Conservation (phyloP, 2,329 filamentous ascomycete genomes). For the Zymoseptoria tritici region DNA sequence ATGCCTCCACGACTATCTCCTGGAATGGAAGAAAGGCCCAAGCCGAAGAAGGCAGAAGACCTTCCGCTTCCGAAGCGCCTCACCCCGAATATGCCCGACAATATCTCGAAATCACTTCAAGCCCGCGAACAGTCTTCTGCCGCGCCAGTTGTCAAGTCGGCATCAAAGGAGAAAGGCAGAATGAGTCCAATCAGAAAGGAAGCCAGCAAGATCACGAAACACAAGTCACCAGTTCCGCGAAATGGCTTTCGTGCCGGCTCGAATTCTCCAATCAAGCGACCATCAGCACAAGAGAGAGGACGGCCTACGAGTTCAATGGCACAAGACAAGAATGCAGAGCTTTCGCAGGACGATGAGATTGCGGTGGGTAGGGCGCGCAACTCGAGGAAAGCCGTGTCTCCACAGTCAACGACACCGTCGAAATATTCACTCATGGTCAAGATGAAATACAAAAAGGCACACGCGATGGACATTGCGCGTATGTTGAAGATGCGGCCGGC, state of each 20-base stretch:
- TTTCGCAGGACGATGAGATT: conserved; percentile 18
- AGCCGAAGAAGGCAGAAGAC: background rate
- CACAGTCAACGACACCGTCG: background rate
- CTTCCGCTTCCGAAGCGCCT: conserved; percentile 44
- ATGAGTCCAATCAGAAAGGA: conserved; percentile 16
- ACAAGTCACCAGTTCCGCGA: conserved; percentile 21
- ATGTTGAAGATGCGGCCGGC: conserved; percentile 25
- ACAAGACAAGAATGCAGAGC: conserved; percentile 8
- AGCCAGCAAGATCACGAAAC: conserved; percentile 14
- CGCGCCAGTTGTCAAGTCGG: conserved; percentile 8
- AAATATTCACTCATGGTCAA: conserved; percentile 19
- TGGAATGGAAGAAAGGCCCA: conserved; percentile 4
- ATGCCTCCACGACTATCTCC: conserved; percentile 9
- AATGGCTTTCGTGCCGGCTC: conserved; percentile 25
- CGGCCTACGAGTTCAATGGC: conserved; percentile 6
- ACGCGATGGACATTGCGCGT: conserved; percentile 18
- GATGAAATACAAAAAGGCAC: conserved; percentile 24
- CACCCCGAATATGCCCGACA: conserved; percentile 52
- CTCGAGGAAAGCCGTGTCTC: conserved; percentile 3
- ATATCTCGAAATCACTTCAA: conserved; percentile 47
- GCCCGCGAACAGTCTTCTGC: conserved; percentile 22
- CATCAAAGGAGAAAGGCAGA: conserved; percentile 16
- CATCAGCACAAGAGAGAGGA: conserved; percentile 15
- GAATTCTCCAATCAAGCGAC: conserved; percentile 22
- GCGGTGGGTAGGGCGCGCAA: conserved; percentile 10